Percentiles rank a stretch among this genome's conserved stretches.
Conservation (phyloP, 306 rosid genomes). For the Inga laurina region DNA sequence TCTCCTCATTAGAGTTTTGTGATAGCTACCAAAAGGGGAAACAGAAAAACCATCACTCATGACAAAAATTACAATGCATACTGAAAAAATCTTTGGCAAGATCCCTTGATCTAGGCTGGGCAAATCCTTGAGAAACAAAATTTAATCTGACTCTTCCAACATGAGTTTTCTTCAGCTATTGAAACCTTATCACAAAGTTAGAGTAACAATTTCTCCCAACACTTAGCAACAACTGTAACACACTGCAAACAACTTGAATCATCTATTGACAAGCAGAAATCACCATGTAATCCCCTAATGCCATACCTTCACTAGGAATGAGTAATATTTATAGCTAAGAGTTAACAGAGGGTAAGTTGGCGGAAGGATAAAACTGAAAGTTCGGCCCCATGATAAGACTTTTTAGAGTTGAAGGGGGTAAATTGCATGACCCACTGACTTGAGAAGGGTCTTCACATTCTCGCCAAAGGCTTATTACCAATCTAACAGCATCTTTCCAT, state of each 20-base stretch:
- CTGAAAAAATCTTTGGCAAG: constrained; percentile 4
- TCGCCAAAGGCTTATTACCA: not conserved
- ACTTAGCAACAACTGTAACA: not conserved
- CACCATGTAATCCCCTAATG: not conserved
- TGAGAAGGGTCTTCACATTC: not conserved
- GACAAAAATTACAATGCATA: not conserved
- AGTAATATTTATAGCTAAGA: not conserved
- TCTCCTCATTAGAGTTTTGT: not conserved
- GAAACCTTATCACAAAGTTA: not conserved
- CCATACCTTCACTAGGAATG: not conserved
- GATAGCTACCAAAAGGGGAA: not conserved
- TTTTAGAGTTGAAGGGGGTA: not conserved
- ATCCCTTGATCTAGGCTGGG: constrained; percentile 11
- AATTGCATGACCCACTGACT: not conserved
- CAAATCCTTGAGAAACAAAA: constrained; percentile 3
- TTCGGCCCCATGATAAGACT: not conserved
- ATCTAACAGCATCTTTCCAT: constrained; percentile 17
- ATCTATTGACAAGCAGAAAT: not conserved
- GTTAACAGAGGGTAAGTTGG: not conserved
- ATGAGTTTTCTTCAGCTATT: not conserved
- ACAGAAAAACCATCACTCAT: not conserved
- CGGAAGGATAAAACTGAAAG: not conserved
- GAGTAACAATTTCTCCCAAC: not conserved
- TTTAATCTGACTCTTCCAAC: not conserved
- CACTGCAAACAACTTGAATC: not conserved